Conservation (phyloP, 2,329 filamentous ascomycete species). For the Xylariaceae sp. region DNA sequence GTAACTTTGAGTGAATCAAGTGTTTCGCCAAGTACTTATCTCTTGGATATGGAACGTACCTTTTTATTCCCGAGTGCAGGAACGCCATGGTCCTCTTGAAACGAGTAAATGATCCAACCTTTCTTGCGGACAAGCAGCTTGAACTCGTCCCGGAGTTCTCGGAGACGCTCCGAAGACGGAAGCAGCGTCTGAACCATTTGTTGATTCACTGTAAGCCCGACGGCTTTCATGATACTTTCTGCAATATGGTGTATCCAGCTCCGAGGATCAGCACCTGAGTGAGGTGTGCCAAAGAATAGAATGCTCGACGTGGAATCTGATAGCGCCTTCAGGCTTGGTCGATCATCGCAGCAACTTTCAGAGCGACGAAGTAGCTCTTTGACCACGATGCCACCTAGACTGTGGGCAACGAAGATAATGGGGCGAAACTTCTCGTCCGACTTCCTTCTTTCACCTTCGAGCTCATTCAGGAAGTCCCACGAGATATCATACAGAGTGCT, state of each 20-base stretch:
- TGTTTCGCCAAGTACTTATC: too few species aligned
- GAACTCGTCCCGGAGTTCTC: constrained; percentile 6
- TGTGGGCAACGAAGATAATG: constrained; percentile 9
- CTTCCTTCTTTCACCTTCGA: neutral
- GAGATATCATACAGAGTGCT: constrained; percentile 5
- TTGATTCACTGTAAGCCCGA: constrained; percentile 4
- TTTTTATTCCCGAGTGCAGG: too few species aligned
- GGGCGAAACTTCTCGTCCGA: neutral
- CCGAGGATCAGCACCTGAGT: constrained; percentile 7
- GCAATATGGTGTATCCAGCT: neutral
- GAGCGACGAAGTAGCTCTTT: constrained; percentile 7
- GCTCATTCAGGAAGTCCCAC: constrained; percentile 3
- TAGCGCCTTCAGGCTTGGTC: neutral
- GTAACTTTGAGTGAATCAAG: too few species aligned
- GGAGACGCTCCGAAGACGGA: constrained; percentile 4
- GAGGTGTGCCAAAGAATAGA: constrained; percentile 11
- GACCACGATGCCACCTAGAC: constrained; percentile 8
- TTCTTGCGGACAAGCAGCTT: constrained; percentile 1
- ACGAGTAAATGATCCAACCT: constrained; percentile 6
- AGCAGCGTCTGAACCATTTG: constrained; percentile 5
- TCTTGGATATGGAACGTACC: too few species aligned
- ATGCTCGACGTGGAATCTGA: constrained; percentile 4
- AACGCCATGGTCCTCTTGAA: constrained; percentile 6
- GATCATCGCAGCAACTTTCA: constrained; percentile 1
- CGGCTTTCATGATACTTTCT: neutral